Evolutionary conservation across 2,329 filamentous ascomycete genomes (phyloP).

Genomic region (Colletotrichum sp.): DNA sequence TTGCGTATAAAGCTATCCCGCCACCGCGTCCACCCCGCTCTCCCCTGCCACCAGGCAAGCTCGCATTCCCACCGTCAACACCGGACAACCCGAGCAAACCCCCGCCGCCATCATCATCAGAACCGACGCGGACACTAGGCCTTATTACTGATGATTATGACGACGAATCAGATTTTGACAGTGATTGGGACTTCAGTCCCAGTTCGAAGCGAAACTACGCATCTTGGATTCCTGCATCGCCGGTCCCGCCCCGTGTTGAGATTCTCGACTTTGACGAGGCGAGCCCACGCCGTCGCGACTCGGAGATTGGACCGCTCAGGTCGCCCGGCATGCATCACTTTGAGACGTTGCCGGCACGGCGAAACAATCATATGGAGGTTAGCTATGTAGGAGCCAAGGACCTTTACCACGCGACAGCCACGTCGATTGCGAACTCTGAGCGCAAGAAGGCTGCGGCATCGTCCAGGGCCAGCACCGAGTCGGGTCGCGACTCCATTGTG

Average conservation of each 20-base stretch:
- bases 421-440: conserved; percentile 23
- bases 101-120: neutral
- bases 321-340: conserved; percentile 23
- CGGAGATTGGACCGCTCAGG: conserved; percentile 7
- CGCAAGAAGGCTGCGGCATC: neutral
- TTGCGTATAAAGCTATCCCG: conserved; percentile 26
- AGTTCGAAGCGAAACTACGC: conserved; percentile 1
- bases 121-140: conserved; percentile 14
- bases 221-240: conserved; percentile 19
- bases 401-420: conserved; percentile 29
- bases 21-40: neutral
- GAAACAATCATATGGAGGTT: conserved; percentile 22
- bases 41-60: neutral
- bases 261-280: conserved; percentile 9
- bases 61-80: neutral
- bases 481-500: neutral
- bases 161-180: conserved; percentile 13
- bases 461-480: neutral
- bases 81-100: neutral
- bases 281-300: conserved; percentile 17
- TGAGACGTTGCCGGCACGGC: conserved; percentile 20
- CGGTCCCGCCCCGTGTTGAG: conserved; percentile 14
- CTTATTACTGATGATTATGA: conserved; percentile 7
- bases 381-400: conserved; percentile 23
- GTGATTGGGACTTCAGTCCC: conserved; percentile 16